Evolutionary conservation across 148 eudicot species (phyloP).

Genomic region (Salicornia ramosissima): DNA sequence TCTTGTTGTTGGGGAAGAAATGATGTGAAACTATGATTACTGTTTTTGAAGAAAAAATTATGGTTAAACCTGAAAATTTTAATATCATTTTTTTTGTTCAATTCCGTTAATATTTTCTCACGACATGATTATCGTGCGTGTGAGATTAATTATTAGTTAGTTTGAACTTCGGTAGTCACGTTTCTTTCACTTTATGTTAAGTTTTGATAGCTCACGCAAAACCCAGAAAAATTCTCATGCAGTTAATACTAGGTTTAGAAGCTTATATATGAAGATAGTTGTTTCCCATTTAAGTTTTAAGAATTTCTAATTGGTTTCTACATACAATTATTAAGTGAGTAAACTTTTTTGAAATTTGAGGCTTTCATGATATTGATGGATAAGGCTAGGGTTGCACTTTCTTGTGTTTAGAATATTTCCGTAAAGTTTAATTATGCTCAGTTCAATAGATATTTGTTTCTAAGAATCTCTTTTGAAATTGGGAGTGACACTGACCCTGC

Average conservation of each 20-base stretch:
- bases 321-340: neutral
- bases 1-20: neutral
- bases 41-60: neutral
- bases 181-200: constrained; percentile 15
- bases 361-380: constrained; percentile 13
- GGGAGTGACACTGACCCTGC: neutral
- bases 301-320: constrained; percentile 8
- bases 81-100: neutral
- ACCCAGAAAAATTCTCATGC: constrained; percentile 3
- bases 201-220: constrained; percentile 10
- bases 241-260: neutral
- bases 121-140: constrained; percentile 17
- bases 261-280: constrained; percentile 1
- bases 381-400: neutral
- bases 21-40: neutral
- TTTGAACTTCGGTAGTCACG: constrained; percentile 10
- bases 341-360: neutral
- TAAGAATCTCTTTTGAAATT: neutral
- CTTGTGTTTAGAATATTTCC: neutral
- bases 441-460: too few relatives aligned
- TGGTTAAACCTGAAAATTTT: neutral
- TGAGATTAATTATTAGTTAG: constrained; percentile 8
- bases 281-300: neutral
- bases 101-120: neutral
- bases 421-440: neutral